phyloP scores from a whole-genome alignment of 495 filamentous ascomycete species.

The Staphylotrichum tortipilum region DNA sequence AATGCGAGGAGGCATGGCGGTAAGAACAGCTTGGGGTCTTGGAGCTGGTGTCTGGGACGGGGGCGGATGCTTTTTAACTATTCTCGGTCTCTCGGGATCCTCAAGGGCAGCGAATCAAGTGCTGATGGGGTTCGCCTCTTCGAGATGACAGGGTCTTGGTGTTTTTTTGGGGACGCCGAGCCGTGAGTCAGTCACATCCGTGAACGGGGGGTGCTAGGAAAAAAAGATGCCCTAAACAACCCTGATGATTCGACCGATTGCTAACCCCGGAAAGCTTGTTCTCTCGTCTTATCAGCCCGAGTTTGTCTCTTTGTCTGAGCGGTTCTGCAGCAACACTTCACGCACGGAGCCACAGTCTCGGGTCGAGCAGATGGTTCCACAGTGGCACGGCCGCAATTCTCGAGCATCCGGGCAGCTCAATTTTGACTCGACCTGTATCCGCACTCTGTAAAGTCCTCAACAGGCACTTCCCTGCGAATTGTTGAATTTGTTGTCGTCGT shows the following conservation, averaged over 20 bases:
- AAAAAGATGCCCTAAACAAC: slow-evolving; percentile 1
- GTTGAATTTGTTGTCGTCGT: neutral
- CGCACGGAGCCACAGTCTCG: too few species aligned
- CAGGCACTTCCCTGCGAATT: neutral
- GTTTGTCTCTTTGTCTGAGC: too few species aligned
- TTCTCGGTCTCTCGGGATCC: neutral
- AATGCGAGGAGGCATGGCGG: slow-evolving; percentile 19
- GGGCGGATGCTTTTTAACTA: neutral
- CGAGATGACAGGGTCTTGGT: neutral
- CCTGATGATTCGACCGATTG: slow-evolving; percentile 3
- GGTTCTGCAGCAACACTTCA: too few species aligned
- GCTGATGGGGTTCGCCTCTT: neutral
- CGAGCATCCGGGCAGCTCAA: neutral
- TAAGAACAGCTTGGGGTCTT: neutral
- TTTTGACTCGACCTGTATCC: too few species aligned
- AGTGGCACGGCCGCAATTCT: neutral
- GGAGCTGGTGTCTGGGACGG: too few species aligned
- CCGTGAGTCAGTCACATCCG: slow-evolving; percentile 13
- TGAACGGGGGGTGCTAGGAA: neutral
- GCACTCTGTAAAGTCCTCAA: neutral
- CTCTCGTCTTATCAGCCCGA: neutral
- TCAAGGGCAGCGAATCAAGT: neutral
- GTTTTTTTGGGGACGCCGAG: neutral
- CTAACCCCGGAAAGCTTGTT: neutral
- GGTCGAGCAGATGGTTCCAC: too few species aligned